Evolutionary conservation across 1,139 yeast species (phyloP).

Genomic region (Saccharomyces hybrid): DNA sequence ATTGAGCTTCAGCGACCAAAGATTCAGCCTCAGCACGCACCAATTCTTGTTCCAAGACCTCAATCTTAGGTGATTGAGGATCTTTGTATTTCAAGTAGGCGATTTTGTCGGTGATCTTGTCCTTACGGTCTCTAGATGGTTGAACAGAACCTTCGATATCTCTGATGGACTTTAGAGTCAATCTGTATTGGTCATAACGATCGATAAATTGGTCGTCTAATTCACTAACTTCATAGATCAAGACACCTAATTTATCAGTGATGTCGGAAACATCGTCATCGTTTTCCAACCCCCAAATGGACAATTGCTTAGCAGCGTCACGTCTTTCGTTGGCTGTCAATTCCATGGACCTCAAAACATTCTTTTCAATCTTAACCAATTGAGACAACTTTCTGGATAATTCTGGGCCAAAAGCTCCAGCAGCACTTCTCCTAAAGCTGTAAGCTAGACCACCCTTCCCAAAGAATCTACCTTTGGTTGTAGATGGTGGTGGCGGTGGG

Average conservation of each 20-base stretch:
- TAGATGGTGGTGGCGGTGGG: slow-evolving; percentile 91
- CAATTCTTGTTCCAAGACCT: slow-evolving; percentile 92
- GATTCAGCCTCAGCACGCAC: slow-evolving; percentile 99
- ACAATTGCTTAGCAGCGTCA: slow-evolving; percentile 92
- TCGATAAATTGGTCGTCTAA: slow-evolving; percentile 96
- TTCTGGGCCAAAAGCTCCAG: slow-evolving; percentile 94
- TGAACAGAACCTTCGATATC: slow-evolving; percentile 96
- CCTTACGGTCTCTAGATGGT: slow-evolving; percentile 97
- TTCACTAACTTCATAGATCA: slow-evolving; percentile 93
- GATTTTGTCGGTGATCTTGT: slow-evolving; percentile 93
- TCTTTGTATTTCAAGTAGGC: slow-evolving; percentile 97
- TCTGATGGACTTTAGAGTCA: slow-evolving; percentile 89
- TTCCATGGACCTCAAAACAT: slow-evolving; percentile 89
- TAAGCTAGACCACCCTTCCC: slow-evolving; percentile 84
- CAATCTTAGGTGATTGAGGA: slow-evolving; percentile 93
- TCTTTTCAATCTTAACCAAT: slow-evolving; percentile 92
- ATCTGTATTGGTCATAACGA: slow-evolving; percentile 95
- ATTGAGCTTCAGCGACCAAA: slow-evolving; percentile 97
- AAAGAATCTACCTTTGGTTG: slow-evolving; percentile 82
- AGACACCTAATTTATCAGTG: slow-evolving; percentile 93
- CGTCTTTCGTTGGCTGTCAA: slow-evolving; percentile 91
- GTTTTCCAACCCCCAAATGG: slow-evolving; percentile 96
- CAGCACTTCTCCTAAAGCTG: slow-evolving; percentile 75
- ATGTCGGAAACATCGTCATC: slow-evolving; percentile 96
- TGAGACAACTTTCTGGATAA: slow-evolving; percentile 83